Evolutionary conservation across 306 rosid species (phyloP).

Genomic region (Boehmeria nivea): DNA sequence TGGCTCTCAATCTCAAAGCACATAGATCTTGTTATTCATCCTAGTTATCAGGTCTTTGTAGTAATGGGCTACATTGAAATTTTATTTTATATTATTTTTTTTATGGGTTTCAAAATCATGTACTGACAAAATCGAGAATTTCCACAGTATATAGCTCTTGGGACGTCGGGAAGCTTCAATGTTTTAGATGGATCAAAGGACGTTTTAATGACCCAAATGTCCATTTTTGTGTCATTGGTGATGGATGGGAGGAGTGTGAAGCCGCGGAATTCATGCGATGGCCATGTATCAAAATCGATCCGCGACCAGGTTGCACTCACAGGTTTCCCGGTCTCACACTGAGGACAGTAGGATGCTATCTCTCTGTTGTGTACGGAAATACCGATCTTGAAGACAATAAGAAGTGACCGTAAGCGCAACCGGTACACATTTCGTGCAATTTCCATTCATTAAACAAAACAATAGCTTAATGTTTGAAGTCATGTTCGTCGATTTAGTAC

Average conservation of each 20-base stretch:
- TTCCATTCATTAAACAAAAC: conserved; percentile 20
- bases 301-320: conserved; percentile 59
- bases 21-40: conserved; percentile 5
- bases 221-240: conserved; percentile 80
- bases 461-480: conserved; percentile 10
- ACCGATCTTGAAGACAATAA: conserved; percentile 39
- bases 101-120: not conserved
- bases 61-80: not conserved
- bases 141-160: conserved; percentile 82
- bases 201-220: conserved; percentile 64
- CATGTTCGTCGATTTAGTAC: too few relatives aligned
- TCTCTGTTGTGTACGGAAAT: conserved; percentile 70
- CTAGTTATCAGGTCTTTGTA: not conserved
- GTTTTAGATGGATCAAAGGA: conserved; percentile 73
- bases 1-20: too few relatives aligned
- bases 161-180: conserved; percentile 75
- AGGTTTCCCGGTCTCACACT: conserved; percentile 91
- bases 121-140: conserved; percentile 9
- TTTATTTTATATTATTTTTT: not conserved
- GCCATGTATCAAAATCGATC: conserved; percentile 82
- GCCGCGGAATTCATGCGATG: conserved; percentile 76
- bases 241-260: conserved; percentile 94
- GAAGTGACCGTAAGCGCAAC: conserved; percentile 29
- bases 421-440: conserved; percentile 18
- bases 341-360: conserved; percentile 55